phyloP scores from a whole-genome alignment of 2,329 filamentous ascomycete species.

The Lecanicillium sp. region DNA sequence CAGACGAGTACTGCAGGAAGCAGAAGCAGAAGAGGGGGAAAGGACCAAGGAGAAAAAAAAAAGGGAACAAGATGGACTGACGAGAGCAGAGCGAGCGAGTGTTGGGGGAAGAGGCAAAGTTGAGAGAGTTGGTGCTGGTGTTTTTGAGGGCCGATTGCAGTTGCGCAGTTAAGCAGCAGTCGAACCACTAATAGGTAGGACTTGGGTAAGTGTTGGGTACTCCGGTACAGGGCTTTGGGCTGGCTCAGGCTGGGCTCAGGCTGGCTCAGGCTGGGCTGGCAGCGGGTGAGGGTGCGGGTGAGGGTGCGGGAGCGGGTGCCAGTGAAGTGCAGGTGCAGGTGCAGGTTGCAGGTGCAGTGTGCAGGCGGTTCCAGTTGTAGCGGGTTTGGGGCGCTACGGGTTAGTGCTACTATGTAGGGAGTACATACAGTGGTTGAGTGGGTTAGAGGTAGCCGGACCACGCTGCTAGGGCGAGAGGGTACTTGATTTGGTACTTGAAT shows the following conservation, averaged over 20 bases:
- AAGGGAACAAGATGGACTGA: conserved; percentile 1
- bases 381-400: not conserved
- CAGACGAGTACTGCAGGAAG: too few relatives aligned
- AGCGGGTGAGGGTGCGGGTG: too few relatives aligned
- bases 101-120: conserved; percentile 10
- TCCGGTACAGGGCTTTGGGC: not conserved
- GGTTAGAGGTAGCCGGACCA: not conserved
- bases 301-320: not conserved
- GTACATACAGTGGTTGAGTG: not conserved
- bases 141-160: conserved; percentile 9
- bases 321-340: not conserved
- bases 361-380: not conserved
- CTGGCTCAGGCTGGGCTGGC: too few relatives aligned
- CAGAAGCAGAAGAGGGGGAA: not conserved
- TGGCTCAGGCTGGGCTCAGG: too few relatives aligned
- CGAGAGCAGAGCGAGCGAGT: conserved; percentile 5
- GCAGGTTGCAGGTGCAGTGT: not conserved
- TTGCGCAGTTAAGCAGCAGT: not conserved
- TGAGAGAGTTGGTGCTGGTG: conserved; percentile 1
- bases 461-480: not conserved
- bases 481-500: not conserved
- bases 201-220: not conserved
- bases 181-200: not conserved
- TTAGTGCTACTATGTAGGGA: too few relatives aligned
- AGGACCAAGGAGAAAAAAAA: not conserved